Evolutionary conservation across 495 filamentous ascomycete species (phyloP), one percentile per base, ranked within the genome.

Genomic region (Penicillium waksmanii): DNA sequence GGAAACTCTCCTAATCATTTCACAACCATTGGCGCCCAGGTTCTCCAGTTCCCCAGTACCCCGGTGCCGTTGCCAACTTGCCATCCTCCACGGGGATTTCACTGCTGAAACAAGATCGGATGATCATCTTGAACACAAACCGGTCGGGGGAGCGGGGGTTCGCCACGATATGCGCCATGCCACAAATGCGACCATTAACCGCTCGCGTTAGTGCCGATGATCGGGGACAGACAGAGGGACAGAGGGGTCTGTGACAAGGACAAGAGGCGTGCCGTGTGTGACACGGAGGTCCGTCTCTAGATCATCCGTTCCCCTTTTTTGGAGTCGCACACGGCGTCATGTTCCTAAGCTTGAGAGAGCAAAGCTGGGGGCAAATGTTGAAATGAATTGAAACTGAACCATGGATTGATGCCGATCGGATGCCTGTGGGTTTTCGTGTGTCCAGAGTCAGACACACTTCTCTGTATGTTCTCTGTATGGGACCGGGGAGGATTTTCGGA

Each of bases 271-370:
- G 36, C 17, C 42, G 15, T 17, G 42, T 44, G 42, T 44, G 42
- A 44, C 42, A 44, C 42, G 42, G 42, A 44, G 42, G 5, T 44
- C 42, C 42, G 42, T 18, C 15, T 44, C 42, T 3, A 44, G 42
- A 44, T 19, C 42, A 44, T 44, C 42, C 42, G 42, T 44, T 44
- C 42, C 42, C 42, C 42, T 19, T 44, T 44, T n/a, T 44, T 44
- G 0, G 42, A 44, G 15, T 44, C n/a, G 15, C 15, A 17, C 15
- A 18, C 42, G 17, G 36, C 15, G 12, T 40, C 36, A 12, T n/a
- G 5, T 13, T 40, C 36, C 36, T n/a, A 40, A 13, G 15, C 5
- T 40, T 6, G 36, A 40, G 10, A 4, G 36, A 40, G 10, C 15
- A 12, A 1, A 40, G 5, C 12, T n/a, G 11, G 15, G 36, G 36